Evolutionary conservation across 2,329 filamentous ascomycete species (phyloP).

Genomic region (Davidsoniella neocaledoniae): DNA sequence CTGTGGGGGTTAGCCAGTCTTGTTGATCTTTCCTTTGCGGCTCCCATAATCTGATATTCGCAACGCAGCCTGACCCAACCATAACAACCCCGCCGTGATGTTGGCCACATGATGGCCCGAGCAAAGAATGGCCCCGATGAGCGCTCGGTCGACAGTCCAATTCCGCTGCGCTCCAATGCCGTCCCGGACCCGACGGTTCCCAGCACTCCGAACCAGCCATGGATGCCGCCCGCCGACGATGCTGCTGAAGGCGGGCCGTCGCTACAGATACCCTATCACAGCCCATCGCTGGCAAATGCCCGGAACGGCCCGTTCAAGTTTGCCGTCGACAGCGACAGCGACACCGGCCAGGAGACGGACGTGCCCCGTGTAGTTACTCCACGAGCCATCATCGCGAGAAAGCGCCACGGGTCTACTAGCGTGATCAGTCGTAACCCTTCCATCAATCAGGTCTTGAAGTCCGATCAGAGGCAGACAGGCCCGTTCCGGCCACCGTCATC

Average conservation of each 20-base stretch:
- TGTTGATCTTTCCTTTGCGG: too few relatives aligned
- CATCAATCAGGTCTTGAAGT: background rate
- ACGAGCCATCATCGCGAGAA: background rate
- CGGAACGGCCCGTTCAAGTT: background rate
- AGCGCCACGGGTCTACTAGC: too few relatives aligned
- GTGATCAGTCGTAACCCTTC: background rate
- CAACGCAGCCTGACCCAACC: too few relatives aligned
- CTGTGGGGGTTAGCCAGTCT: too few relatives aligned
- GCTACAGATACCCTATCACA: background rate
- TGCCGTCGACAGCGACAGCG: background rate
- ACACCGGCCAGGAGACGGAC: background rate
- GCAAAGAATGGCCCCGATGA: too few relatives aligned
- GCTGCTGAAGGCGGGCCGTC: background rate
- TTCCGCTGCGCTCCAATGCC: conserved; percentile 1
- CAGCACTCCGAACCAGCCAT: conserved; percentile 7
- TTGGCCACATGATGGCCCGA: background rate
- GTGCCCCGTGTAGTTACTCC: background rate
- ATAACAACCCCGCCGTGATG: background rate
- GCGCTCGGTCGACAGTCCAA: conserved; percentile 8
- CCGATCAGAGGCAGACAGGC: background rate
- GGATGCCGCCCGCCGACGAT: background rate
- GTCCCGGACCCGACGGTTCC: conserved; percentile 9
- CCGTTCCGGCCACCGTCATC: background rate
- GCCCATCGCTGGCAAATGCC: background rate
- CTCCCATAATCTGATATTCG: too few relatives aligned